A percentile compares a stretch with the other conserved stretches of the same genome.
These are phyloP conservation scores for Steccherinum ochraceum DNA, from an alignment of 768 basidiomycete species.

Conservation along the genomic window DNA sequence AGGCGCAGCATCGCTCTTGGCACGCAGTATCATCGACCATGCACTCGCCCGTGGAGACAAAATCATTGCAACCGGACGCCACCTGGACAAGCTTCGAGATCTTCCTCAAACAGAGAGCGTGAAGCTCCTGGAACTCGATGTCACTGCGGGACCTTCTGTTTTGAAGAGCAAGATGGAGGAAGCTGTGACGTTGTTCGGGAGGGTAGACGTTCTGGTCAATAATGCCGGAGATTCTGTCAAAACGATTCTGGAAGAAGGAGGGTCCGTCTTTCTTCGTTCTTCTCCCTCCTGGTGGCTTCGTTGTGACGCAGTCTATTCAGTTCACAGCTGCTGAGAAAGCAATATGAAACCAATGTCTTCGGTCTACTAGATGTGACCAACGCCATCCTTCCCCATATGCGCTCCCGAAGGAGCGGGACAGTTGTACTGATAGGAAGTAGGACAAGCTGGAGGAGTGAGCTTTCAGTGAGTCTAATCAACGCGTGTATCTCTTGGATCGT, in stretches of 20 bases:
- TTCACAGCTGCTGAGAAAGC: constrained; percentile 6
- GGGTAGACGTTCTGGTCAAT: constrained; percentile 33
- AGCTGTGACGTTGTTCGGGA: constrained; percentile 21
- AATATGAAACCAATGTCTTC: constrained; percentile 32
- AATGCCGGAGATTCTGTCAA: constrained; percentile 36
- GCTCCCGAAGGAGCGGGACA: constrained; percentile 23
- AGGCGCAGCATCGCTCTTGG: constrained; percentile 9
- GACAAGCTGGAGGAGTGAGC: constrained; percentile 25
- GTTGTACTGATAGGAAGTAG: constrained; percentile 29
- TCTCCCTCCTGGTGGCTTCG: background rate
- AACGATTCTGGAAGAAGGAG: constrained; percentile 34
- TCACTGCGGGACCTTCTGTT: constrained; percentile 31
- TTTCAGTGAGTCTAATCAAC: constrained; percentile 28
- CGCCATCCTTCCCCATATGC: constrained; percentile 33
- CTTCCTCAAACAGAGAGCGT: constrained; percentile 15
- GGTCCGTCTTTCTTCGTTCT: no score
- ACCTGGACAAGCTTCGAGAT: constrained; percentile 29
- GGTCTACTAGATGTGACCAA: constrained; percentile 34
- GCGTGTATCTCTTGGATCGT: background rate
- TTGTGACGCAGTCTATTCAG: background rate
- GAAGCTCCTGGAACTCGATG: constrained; percentile 40
- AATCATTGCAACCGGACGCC: constrained; percentile 53
- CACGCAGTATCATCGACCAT: constrained; percentile 2
- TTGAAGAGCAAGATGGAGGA: constrained; percentile 15
- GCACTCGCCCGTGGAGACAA: constrained; percentile 8